Evolutionary conservation across 768 basidiomycete genomes (phyloP), one percentile per base, ranked within the genome.

Genomic region (Cystofilobasidium bisporidii): DNA sequence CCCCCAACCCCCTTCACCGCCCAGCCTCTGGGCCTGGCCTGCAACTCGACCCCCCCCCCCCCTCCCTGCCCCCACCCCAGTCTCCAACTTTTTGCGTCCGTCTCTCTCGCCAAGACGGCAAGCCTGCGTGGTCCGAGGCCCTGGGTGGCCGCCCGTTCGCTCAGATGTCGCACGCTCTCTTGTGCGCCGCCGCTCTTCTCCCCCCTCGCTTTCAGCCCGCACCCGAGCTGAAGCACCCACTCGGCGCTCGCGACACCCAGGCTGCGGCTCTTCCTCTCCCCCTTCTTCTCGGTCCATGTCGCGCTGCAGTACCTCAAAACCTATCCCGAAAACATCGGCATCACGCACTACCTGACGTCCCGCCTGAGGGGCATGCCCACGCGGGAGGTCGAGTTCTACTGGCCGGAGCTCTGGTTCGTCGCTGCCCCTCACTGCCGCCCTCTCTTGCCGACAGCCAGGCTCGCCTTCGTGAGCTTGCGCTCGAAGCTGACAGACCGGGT

Each of bases 261-360:
- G 62, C 83, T 97, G 64, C 87, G 92, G 36, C 85, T 97, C 59
- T 94, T 96, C 76, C 86, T 93, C 66, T 91, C 89, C 24, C 87
- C 89, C 41, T 97, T 89, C 81, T 97, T 96, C 80, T 88, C 88
- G 15, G 88, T 94, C 64, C 88, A 93, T 80, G 87, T 93, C 72
- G 92, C 92, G 36, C 85, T 97, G 71, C 84, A 86, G 73, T 97
- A 97, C 75, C 83, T 92, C 66, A 82, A 83, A 71, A 72, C 84
- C 45, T 91, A 92, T 77, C 81, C 86, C 20, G 87, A 90, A 80
- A 89, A 91, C 78, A 87, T 92, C 72, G 90, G 80, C 12, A 91
- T 92, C 76, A 91, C 88, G 40, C 91, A 91, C 78, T 92, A 91
- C 75, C 82, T 92, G 73, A 88, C 89, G 26, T 79, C 83, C 58